These are phyloP conservation scores for Mycena crocata DNA, from an alignment of 768 basidiomycete genomes.

Conservation along the genomic window DNA sequence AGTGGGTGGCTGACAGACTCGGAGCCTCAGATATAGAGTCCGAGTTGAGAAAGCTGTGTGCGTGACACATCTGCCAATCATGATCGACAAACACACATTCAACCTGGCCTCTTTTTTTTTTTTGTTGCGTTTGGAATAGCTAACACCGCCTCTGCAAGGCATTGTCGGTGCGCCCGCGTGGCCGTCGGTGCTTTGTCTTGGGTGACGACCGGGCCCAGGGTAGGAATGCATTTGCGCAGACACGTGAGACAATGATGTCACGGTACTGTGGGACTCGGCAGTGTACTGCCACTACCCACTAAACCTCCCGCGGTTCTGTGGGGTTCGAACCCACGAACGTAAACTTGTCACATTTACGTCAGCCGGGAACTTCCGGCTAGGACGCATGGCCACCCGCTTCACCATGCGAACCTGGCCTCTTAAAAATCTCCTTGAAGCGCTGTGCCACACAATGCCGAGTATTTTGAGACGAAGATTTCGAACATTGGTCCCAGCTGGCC, in stretches of 20 bases:
- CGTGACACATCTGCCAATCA: too few species aligned
- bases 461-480: too few species aligned
- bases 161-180: not conserved
- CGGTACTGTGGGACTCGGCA: constrained; percentile 10
- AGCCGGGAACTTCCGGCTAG: constrained; percentile 6
- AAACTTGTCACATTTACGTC: not conserved
- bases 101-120: too few species aligned
- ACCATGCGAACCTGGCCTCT: too few species aligned
- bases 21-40: too few species aligned
- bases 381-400: not conserved
- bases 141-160: constrained; percentile 6
- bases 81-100: too few species aligned
- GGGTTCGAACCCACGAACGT: not conserved
- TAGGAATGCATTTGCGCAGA: constrained; percentile 11
- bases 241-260: constrained; percentile 9
- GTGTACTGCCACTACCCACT: not conserved
- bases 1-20: too few species aligned
- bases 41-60: too few species aligned
- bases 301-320: not conserved
- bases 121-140: not conserved
- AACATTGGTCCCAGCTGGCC: too few species aligned
- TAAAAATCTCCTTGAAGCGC: too few species aligned
- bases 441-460: too few species aligned
- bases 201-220: not conserved
- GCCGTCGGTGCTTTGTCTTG: not conserved